These are phyloP conservation scores for Rubroboletus pulcherrimus DNA, from an alignment of 768 basidiomycete species.

Conservation along the genomic window DNA sequence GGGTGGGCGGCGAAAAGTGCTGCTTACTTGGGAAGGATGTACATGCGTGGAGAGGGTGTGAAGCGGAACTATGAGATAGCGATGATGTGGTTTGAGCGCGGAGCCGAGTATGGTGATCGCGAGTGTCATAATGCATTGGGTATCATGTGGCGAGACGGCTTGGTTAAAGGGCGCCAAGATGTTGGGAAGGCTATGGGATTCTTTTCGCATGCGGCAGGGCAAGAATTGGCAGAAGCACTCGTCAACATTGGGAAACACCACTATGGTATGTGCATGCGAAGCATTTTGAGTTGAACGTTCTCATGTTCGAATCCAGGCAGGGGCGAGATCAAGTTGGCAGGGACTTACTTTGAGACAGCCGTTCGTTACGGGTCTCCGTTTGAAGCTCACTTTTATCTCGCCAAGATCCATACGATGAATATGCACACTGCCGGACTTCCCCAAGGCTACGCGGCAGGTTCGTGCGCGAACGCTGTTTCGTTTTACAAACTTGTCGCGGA, in stretches of 20 bases:
- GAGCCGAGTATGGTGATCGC: slow-evolving; percentile 72
- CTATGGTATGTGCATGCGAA: slow-evolving; percentile 42
- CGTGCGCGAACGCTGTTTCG: slow-evolving; percentile 86
- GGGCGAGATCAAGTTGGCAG: slow-evolving; percentile 65
- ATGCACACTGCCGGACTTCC: slow-evolving; percentile 41
- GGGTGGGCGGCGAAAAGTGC: slow-evolving; percentile 76
- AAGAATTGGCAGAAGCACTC: slow-evolving; percentile 89
- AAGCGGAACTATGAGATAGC: slow-evolving; percentile 70
- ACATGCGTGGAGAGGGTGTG: slow-evolving; percentile 88
- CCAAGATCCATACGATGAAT: slow-evolving; percentile 68
- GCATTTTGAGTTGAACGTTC: not conserved
- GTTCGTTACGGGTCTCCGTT: slow-evolving; percentile 86
- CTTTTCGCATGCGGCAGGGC: slow-evolving; percentile 77
- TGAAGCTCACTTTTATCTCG: slow-evolving; percentile 93
- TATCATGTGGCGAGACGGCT: slow-evolving; percentile 87
- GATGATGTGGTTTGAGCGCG: slow-evolving; percentile 94
- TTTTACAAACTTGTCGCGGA: slow-evolving; percentile 93
- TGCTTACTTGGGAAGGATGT: slow-evolving; percentile 91
- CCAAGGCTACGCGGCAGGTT: slow-evolving; percentile 54
- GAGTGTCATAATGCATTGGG: slow-evolving; percentile 90
- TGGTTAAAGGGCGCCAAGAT: slow-evolving; percentile 69
- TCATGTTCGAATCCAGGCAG: slow-evolving; percentile 43
- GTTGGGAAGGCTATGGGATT: slow-evolving; percentile 56
- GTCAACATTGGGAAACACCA: slow-evolving; percentile 85
- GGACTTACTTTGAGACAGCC: slow-evolving; percentile 77